Conservation (phyloP, 1,139 yeast species). For the Dujonia santamariae region DNA sequence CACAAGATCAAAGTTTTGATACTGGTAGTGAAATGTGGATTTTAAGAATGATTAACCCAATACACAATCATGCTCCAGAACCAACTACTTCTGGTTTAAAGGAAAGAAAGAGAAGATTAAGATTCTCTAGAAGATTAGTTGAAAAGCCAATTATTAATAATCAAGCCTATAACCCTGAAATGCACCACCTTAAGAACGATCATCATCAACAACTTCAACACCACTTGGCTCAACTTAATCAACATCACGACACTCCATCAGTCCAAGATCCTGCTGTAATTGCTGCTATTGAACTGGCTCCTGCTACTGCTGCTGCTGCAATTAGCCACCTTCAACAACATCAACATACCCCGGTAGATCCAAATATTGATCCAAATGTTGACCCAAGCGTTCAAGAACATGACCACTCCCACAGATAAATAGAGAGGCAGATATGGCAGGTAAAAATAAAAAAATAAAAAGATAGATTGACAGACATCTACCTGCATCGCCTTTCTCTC, state of each 20-base stretch:
- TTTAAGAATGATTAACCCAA: conserved; percentile 48
- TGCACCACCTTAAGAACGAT: conserved; percentile 14
- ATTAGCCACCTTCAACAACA: conserved; percentile 10
- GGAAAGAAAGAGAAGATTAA: conserved; percentile 32
- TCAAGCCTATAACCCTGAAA: conserved; percentile 16
- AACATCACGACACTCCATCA: conserved; percentile 29
- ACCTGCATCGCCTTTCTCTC: too few relatives aligned
- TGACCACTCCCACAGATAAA: conserved; percentile 31
- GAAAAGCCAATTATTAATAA: conserved; percentile 44
- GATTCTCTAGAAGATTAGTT: conserved; percentile 41
- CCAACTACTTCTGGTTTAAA: conserved; percentile 26
- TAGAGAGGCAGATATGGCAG: background rate
- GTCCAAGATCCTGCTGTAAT: conserved; percentile 45
- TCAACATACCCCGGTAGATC: conserved; percentile 32
- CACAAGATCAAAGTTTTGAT: too few relatives aligned
- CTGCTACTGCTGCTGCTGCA: conserved; percentile 31
- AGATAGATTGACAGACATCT: too few relatives aligned
- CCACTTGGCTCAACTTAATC: conserved; percentile 19
- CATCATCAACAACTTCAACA: conserved; percentile 17
- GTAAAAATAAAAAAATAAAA: too few relatives aligned
- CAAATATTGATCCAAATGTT: conserved; percentile 44
- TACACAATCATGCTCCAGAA: conserved; percentile 48
- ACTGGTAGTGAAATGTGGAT: conserved; percentile 44
- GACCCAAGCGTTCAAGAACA: conserved; percentile 46
- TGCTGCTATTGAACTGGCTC: conserved; percentile 43